Conservation (phyloP, 108 stramenopile species). For the Pseudonitzschia multiseries region DNA sequence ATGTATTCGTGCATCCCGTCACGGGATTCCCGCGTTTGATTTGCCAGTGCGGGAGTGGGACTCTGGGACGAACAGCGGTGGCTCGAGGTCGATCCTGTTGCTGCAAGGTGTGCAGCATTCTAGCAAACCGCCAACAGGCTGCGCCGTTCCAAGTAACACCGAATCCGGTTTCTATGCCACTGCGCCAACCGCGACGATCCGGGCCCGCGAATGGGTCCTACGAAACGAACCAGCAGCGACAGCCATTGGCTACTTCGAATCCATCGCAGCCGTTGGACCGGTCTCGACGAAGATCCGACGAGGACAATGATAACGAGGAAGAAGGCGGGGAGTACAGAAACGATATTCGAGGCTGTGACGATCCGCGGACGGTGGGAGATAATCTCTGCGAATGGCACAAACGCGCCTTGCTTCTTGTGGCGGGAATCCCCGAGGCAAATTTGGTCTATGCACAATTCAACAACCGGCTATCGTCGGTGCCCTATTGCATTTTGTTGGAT, state of each 20-base stretch:
- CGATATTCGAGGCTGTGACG: background rate
- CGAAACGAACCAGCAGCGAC: background rate
- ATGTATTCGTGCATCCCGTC: constrained; percentile 80
- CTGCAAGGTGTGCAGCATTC: constrained; percentile 5
- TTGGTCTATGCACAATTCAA: constrained; percentile 88
- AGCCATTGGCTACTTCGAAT: background rate
- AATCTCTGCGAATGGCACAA: constrained; percentile 77
- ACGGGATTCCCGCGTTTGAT: constrained; percentile 64
- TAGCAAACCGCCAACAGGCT: background rate
- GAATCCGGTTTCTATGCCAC: background rate
- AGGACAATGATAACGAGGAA: background rate
- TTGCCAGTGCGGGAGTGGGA: constrained; percentile 15
- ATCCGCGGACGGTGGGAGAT: constrained; percentile 53
- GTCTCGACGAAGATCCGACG: background rate
- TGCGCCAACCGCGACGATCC: background rate
- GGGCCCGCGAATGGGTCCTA: background rate
- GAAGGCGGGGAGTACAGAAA: background rate
- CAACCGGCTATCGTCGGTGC: constrained; percentile 74
- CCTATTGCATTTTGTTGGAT: constrained; percentile 93
- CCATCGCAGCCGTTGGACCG: background rate
- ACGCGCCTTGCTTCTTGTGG: constrained; percentile 68
- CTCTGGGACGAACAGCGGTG: background rate
- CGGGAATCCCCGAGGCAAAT: constrained; percentile 73
- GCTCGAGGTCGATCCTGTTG: background rate
- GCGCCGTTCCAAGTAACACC: background rate